Evolutionary conservation across 2,329 filamentous ascomycete species (phyloP).

Genomic region (Talaromyces verruculosus): DNA sequence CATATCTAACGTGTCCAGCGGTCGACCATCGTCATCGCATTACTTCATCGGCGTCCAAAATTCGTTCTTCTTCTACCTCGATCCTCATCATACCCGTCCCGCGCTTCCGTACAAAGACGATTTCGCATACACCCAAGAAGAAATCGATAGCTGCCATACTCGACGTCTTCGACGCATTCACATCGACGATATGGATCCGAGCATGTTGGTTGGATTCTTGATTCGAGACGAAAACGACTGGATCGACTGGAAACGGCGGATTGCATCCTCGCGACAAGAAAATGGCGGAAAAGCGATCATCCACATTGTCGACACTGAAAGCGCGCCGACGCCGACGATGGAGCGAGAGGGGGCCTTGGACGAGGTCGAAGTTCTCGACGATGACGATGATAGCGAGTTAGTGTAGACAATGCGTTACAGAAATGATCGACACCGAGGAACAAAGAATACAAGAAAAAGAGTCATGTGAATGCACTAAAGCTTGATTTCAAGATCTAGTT

Average conservation of each 20-base stretch:
- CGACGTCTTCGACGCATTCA: constrained; percentile 77
- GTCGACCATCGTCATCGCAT: constrained; percentile 85
- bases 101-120: constrained; percentile 64
- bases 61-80: constrained; percentile 85
- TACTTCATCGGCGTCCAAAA: constrained; percentile 74
- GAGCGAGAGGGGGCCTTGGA: constrained; percentile 76
- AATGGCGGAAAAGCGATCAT: constrained; percentile 77
- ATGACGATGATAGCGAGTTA: constrained; percentile 18
- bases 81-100: constrained; percentile 83
- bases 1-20: constrained; percentile 52
- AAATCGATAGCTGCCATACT: constrained; percentile 83
- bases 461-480: constrained; percentile 29
- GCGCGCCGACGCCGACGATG: constrained; percentile 51
- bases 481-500: constrained; percentile 41
- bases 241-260: constrained; percentile 73
- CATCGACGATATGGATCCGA: constrained; percentile 92
- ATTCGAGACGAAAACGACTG: constrained; percentile 82
- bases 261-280: constrained; percentile 58
- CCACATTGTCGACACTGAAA: constrained; percentile 73
- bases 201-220: constrained; percentile 93
- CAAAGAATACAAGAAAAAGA: not conserved
- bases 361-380: constrained; percentile 85
- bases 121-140: constrained; percentile 62
- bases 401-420: not conserved
- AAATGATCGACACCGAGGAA: not conserved